Evolutionary conservation across 75 land plant species (phyloP), one percentile per base, ranked within the genome.

Genomic region (Cupressus sempervirens): DNA sequence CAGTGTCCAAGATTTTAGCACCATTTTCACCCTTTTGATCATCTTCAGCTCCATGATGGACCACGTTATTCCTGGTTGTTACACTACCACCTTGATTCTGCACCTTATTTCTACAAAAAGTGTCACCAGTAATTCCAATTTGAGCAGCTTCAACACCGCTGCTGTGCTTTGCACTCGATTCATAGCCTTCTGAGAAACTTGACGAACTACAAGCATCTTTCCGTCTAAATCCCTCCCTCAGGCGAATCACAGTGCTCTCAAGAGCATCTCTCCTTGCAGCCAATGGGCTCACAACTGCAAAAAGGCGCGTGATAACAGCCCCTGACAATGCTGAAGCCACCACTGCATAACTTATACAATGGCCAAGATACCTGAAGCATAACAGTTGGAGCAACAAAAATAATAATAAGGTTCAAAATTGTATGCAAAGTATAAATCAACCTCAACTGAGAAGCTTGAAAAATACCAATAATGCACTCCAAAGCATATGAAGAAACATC

Each of bases 391-490:
- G 48, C 20, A 16, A 40, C 29, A 40, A 75, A 34, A 62, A 35
- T 87, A 26, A 10, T 56, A 26, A 56, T 1, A 16, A 76, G 6
- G 76, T 16, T 72, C 68, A 53, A 86, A 86, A 29, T 43, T 15
- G 32, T 18, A 84, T 48, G 79, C 36, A 70, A 34, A 15, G 30
- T 11, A 32, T 10, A 15, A 23, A 80, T 52, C 29, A 41, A 52
- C 5, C n/a, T 23, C 84, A 5, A 48, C 14, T 26, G n/a, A 68
- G 40, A 85, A 82, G 53, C 53, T 50, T 50, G 2, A 80, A 89
- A n/a, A 91, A 79, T 88, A 98, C 99, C 99, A 98, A 86, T 93
- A 96, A 89, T 98, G 96, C 15, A 96, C 96, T 82, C 99, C 99
- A 93, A 98, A 98, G 88, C 97, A 94, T 84, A 98, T 98, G 29